These are phyloP conservation scores for Fusarium robinianum DNA, from an alignment of 2,329 filamentous ascomycete species.

Conservation along the genomic window DNA sequence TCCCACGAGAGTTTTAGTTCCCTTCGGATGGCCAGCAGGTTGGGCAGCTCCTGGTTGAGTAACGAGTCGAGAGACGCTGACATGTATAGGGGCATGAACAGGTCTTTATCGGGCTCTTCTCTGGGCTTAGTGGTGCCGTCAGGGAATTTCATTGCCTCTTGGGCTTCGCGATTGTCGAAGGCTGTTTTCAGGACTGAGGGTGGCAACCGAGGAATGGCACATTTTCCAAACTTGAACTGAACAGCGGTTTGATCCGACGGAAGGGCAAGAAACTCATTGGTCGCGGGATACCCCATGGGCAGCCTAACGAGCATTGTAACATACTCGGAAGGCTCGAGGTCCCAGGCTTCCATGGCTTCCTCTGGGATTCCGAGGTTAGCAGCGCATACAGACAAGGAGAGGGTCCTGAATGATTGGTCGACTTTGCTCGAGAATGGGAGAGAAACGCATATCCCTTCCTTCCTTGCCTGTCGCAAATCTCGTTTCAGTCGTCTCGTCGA, in stretches of 20 bases:
- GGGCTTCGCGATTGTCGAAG: constrained; percentile 9
- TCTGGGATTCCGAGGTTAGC: constrained; percentile 73
- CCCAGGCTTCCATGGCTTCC: constrained; percentile 79
- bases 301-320: constrained; percentile 74
- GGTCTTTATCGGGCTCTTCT: constrained; percentile 10
- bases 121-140: neutral
- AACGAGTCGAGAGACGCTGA: constrained; percentile 66
- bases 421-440: constrained; percentile 56
- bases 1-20: constrained; percentile 64
- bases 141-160: no score
- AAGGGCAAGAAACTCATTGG: constrained; percentile 57
- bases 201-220: constrained; percentile 73
- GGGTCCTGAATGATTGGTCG: constrained; percentile 46
- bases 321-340: constrained; percentile 68
- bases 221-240: constrained; percentile 71
- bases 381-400: constrained; percentile 72
- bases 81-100: constrained; percentile 62
- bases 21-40: constrained; percentile 63
- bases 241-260: constrained; percentile 41
- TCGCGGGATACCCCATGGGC: constrained; percentile 60
- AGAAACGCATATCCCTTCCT: constrained; percentile 72
- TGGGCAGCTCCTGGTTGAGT: constrained; percentile 66
- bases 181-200: constrained; percentile 52
- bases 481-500: constrained; percentile 22
- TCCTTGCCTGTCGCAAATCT: constrained; percentile 58